Conservation (phyloP, 176 grass and related monocot species). For the Carex littledalei region DNA sequence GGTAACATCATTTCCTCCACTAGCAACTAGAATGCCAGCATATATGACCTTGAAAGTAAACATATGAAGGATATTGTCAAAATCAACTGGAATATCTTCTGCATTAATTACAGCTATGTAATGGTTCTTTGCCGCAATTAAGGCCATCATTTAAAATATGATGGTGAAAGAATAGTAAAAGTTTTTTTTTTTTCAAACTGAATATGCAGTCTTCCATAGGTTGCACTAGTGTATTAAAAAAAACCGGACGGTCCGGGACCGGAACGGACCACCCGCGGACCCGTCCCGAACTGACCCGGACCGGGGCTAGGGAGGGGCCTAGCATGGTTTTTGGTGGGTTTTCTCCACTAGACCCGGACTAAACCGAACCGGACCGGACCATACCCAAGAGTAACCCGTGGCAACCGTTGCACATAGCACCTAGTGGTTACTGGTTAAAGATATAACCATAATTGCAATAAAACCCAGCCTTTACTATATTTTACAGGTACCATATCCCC, state of each 20-base stretch:
- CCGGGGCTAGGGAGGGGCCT: too few species aligned
- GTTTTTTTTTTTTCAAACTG: background rate
- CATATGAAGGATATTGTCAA: slow-evolving; percentile 5
- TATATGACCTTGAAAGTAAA: slow-evolving; percentile 67
- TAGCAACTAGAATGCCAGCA: slow-evolving; percentile 63
- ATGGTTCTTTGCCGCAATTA: background rate
- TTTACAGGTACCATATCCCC: background rate
- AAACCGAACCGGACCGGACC: too few species aligned
- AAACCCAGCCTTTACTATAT: background rate
- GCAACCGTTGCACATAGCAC: background rate
- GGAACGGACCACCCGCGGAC: too few species aligned
- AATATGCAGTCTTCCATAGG: background rate
- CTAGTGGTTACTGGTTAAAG: background rate
- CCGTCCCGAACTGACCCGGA: too few species aligned
- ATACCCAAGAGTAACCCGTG: too few species aligned
- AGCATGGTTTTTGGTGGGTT: too few species aligned
- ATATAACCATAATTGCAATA: background rate
- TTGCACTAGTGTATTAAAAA: background rate
- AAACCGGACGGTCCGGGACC: too few species aligned
- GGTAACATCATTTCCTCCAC: slow-evolving; percentile 50
- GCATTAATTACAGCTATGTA: background rate
- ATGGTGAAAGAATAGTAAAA: background rate
- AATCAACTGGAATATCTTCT: background rate
- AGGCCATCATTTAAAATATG: background rate
- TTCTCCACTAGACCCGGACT: too few species aligned